Evolutionary conservation across 163 green algal species (phyloP), one percentile per base, ranked within the genome.

Genomic region (Scenedesmus sp.): DNA sequence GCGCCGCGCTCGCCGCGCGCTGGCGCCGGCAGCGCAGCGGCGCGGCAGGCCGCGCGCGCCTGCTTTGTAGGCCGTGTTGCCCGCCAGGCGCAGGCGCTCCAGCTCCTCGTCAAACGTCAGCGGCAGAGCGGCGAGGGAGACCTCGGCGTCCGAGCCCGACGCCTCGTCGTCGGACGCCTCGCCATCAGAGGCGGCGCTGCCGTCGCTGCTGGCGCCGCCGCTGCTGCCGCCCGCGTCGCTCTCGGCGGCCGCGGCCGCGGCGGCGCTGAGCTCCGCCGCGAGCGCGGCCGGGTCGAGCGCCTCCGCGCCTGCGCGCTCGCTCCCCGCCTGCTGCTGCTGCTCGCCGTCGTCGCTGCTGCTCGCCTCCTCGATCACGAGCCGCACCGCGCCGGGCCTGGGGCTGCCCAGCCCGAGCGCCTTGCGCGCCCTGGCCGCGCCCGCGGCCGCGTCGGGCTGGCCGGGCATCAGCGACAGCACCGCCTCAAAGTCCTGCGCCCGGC

Each of bases 21-120:
- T 31, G 84, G 84, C 56, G 72, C 77, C 48, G 73, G 39, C 44
- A 62, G 51, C 72, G 80, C 82, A 0, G 39, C 39, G 39, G 39
- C 39, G 39, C 39, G 10, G 39, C 39, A 47, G 6, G 39, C 7
- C 10, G 39, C 39, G 50, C 58, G 33, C 58, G 71, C 71, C 58
- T 51, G 36, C 29, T 39, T 13, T 71, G 42, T 51, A 72, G 1
- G 34, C 51, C 1, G 45, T 28, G 31, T 72, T 71, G 45, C 71
- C 71, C 9, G 42, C 45, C 24, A 51, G 17, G 15, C 22, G 7
- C 44, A 80, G 22, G 26, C 58, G 29, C 11, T 71, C 50, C 15
- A 67, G 53, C 53, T 67, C 53, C 36, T 67, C 18, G 20, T 67
- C 69, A 69, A 47, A 67, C 10, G 22, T 47, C 5, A 57, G 69